Conservation (phyloP, 2,329 filamentous ascomycete species). For the Ploettnerulaceae sp. region DNA sequence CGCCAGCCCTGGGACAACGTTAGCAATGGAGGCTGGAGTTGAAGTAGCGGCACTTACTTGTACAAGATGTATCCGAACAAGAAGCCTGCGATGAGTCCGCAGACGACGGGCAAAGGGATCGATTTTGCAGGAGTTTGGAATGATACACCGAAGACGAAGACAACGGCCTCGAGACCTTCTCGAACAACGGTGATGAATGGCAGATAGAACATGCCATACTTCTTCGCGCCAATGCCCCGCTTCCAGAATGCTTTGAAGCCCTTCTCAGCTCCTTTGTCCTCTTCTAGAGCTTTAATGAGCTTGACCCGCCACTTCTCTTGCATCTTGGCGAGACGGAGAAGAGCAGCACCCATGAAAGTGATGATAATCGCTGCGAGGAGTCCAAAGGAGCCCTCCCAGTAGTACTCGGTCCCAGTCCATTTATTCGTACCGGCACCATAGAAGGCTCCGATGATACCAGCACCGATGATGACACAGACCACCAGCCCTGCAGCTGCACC, state of each 20-base stretch:
- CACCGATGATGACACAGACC: constrained; percentile 55
- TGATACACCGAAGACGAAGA: constrained; percentile 81
- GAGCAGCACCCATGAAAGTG: constrained; percentile 71
- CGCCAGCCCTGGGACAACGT: constrained; percentile 47
- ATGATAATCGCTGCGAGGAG: constrained; percentile 76
- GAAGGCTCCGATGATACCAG: constrained; percentile 58
- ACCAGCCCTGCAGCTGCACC: constrained; percentile 48
- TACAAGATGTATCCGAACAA: constrained; percentile 72
- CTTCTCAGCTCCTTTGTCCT: constrained; percentile 38
- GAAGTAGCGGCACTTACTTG: constrained; percentile 49
- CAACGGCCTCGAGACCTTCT: constrained; percentile 79
- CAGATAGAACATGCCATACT: constrained; percentile 80
- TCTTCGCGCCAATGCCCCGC: constrained; percentile 55
- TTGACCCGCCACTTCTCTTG: constrained; percentile 86
- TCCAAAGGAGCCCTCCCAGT: constrained; percentile 77
- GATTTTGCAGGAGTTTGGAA: constrained; percentile 69
- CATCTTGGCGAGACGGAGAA: constrained; percentile 77
- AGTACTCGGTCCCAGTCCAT: constrained; percentile 65
- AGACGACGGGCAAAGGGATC: constrained; percentile 72
- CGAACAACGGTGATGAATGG: constrained; percentile 85
- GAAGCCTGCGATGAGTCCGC: constrained; percentile 63
- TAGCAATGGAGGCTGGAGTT: neutral
- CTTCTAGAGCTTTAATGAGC: constrained; percentile 64
- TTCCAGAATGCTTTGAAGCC: constrained; percentile 45
- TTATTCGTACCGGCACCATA: constrained; percentile 60